Percentiles rank a stretch among this genome's conserved stretches.
phyloP scores from a whole-genome alignment of 2,329 filamentous ascomycete genomes.

The Ophiocordyceps unilateralis region DNA sequence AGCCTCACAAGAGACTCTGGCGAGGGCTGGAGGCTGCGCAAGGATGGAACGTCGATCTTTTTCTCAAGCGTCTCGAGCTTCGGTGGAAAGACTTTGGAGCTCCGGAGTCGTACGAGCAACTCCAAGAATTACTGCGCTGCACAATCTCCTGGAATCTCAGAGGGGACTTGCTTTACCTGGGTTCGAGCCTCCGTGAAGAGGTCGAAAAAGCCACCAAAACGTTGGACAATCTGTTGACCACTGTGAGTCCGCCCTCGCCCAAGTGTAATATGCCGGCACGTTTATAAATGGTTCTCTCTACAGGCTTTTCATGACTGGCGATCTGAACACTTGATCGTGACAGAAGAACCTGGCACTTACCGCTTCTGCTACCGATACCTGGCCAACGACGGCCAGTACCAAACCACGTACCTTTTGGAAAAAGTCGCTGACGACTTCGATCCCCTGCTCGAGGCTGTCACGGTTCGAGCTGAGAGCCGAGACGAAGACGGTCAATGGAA shows the following conservation, averaged over 20 bases:
- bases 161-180: constrained; percentile 12
- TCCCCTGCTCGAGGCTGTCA: constrained; percentile 5
- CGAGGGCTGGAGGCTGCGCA: constrained; percentile 6
- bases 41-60: constrained; percentile 1
- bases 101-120: background rate
- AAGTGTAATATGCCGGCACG: background rate
- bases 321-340: constrained; percentile 1
- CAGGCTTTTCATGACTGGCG: background rate
- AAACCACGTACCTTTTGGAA: constrained; percentile 9
- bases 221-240: constrained; percentile 6
- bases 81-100: background rate
- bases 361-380: constrained; percentile 10
- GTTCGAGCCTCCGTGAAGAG: constrained; percentile 3
- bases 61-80: background rate
- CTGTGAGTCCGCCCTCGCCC: background rate
- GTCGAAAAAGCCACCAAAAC: constrained; percentile 6
- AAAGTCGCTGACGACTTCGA: background rate
- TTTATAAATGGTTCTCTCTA: background rate
- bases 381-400: constrained; percentile 10
- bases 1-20: constrained; percentile 10
- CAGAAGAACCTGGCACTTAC: constrained; percentile 2
- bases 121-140: constrained; percentile 7
- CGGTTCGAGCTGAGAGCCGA: constrained; percentile 6
- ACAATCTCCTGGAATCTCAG: constrained; percentile 11
- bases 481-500: constrained; percentile 2